These are phyloP conservation scores for Boletus reticulatus DNA, from an alignment of 768 basidiomycete species.

Conservation along the genomic window DNA sequence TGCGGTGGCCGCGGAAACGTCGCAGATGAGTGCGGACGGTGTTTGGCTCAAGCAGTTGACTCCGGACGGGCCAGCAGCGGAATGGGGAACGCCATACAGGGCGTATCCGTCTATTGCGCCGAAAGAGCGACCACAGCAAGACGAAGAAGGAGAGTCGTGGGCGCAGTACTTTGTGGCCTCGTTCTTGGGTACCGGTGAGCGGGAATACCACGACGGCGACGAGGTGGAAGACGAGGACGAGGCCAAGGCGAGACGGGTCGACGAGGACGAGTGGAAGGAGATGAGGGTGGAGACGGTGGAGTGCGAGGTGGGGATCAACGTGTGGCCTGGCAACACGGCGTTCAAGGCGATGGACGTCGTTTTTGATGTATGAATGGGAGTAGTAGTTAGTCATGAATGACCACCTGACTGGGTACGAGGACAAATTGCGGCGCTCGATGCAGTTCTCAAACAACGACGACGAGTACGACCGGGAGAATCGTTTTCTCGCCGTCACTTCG, in stretches of 20 bases:
- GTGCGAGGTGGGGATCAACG: slow-evolving; percentile 86
- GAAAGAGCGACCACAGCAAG: slow-evolving; percentile 41
- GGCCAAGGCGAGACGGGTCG: not conserved
- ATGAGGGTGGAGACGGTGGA: slow-evolving; percentile 85
- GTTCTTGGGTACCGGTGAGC: slow-evolving; percentile 40
- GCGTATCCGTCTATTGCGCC: slow-evolving; percentile 60
- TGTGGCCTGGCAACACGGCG: slow-evolving; percentile 88
- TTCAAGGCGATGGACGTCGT: slow-evolving; percentile 78
- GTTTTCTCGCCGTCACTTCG: slow-evolving; percentile 43
- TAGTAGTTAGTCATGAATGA: too few relatives aligned
- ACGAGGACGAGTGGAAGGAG: slow-evolving; percentile 64
- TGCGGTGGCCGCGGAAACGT: slow-evolving; percentile 52
- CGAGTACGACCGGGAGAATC: slow-evolving; percentile 50
- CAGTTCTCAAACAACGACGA: too few relatives aligned
- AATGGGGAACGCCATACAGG: slow-evolving; percentile 71
- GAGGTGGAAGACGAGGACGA: slow-evolving; percentile 24
- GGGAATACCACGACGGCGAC: slow-evolving; percentile 58
- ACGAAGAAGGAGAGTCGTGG: slow-evolving; percentile 28
- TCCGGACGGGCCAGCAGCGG: slow-evolving; percentile 58
- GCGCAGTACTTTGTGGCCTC: slow-evolving; percentile 41
- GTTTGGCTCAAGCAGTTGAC: slow-evolving; percentile 52
- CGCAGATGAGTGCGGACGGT: slow-evolving; percentile 47
- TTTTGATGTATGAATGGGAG: slow-evolving; percentile 56
- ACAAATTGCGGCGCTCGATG: too few relatives aligned
- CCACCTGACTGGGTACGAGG: too few relatives aligned